Percentiles rank a stretch among this genome's conserved stretches.
phyloP scores from a whole-genome alignment of 1,284 basidiomycete genomes.

The Meripilus lineatus region DNA sequence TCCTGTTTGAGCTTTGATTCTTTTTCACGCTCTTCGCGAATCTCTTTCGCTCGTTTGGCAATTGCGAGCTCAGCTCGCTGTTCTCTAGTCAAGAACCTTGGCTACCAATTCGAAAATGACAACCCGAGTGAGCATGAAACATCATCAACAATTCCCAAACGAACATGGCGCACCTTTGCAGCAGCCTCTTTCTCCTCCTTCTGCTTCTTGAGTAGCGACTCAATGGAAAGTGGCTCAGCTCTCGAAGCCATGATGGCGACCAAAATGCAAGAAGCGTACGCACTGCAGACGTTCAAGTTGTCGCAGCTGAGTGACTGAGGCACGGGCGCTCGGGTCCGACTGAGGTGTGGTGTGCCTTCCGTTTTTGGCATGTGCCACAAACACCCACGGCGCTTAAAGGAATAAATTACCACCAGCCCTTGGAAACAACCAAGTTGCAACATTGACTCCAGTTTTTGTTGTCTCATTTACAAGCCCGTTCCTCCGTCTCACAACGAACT shows the following conservation, averaged over 20 bases:
- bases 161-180: conserved; percentile 61
- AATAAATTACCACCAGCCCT: too few relatives aligned
- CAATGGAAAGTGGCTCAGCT: conserved; percentile 74
- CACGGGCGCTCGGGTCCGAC: too few relatives aligned
- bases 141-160: too few relatives aligned
- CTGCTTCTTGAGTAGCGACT: conserved; percentile 82
- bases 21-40: conserved; percentile 60
- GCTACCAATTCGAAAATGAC: conserved; percentile 41
- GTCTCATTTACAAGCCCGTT: too few relatives aligned
- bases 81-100: conserved; percentile 85
- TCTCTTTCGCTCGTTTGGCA: conserved; percentile 77
- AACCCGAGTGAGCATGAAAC: background rate
- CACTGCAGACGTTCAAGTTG: background rate
- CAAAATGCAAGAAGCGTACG: conserved; percentile 6
- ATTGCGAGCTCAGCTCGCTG: conserved; percentile 87
- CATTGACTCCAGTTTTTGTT: too few relatives aligned
- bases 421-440: too few relatives aligned
- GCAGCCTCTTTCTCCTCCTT: conserved; percentile 84
- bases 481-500: too few relatives aligned
- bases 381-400: too few relatives aligned
- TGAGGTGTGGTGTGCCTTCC: too few relatives aligned
- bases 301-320: background rate
- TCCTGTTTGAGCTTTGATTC: conserved; percentile 54
- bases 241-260: conserved; percentile 30
- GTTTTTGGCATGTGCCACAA: too few relatives aligned